Percentiles rank a stretch among this genome's conserved stretches.
These are phyloP conservation scores for Trematosphaeria pertusa DNA, from an alignment of 2,329 filamentous ascomycete genomes.

Conservation along the genomic window DNA sequence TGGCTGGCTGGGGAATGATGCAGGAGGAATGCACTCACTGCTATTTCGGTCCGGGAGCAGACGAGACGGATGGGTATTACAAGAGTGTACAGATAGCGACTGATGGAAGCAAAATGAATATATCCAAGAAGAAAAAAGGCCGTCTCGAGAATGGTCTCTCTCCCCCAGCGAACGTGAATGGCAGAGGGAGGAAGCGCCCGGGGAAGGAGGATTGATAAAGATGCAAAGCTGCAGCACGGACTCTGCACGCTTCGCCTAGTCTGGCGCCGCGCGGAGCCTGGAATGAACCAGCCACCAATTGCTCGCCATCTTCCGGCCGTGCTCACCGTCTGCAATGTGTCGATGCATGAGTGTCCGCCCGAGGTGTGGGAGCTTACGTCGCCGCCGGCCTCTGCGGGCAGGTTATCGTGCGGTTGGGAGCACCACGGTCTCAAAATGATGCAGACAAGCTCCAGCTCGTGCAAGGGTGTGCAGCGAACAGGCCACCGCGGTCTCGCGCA, in stretches of 20 bases:
- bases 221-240: constrained; percentile 23
- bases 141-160: constrained; percentile 3
- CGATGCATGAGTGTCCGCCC: neutral
- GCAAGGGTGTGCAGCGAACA: no score
- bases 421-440: no score
- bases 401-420: no score
- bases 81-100: constrained; percentile 27
- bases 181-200: constrained; percentile 14
- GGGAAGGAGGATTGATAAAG: constrained; percentile 32
- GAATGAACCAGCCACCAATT: neutral
- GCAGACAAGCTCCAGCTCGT: no score
- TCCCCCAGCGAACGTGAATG: constrained; percentile 40
- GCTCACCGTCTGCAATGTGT: neutral
- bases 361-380: no score
- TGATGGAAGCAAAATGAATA: neutral
- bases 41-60: constrained; percentile 6
- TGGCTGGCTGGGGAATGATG: neutral
- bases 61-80: constrained; percentile 21
- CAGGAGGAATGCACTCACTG: constrained; percentile 20
- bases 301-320: neutral
- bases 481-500: no score
- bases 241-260: constrained; percentile 2
- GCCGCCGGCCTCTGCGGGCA: no score
- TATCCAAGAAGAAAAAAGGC: neutral
- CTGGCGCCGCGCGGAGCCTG: constrained; percentile 7